Evolutionary conservation across 352 stramenopile species (phyloP), one percentile per base, ranked within the genome.

Genomic region (Phytophthora citrophthora): DNA sequence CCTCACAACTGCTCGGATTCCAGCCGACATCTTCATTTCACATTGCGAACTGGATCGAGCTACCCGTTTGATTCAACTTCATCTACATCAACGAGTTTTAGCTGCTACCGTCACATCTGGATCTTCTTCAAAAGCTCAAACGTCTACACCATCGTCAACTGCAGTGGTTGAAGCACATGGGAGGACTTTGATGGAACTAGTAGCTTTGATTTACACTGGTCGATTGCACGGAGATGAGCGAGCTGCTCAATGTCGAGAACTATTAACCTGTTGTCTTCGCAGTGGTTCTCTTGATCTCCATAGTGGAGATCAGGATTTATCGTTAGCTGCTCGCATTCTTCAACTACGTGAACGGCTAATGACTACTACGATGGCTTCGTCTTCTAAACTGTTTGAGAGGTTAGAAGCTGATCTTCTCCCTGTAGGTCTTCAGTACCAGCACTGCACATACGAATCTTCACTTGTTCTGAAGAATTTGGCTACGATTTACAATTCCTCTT

Each of bases 11-110:
- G 26, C 23, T 51, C n/a, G 41, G 20, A 12, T 72, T 34, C 64
- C 74, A 31, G 18, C 49, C 1, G 78, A 90, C 43, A 20, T 86
- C 16, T 55, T 84, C 15, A 52, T 71, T 2, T 90, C 78, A 5
- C 67, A 86, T 13, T 68, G 62, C 26, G 81, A 90, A 46, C 31
- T 81, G 13, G 70, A 77, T 29, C 68, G 65, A 26, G 46, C 58
- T 18, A 57, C 64, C 10, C 41, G 66, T 2, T 51, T 78, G 53
- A 45, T 78, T 51, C 67, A 79, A 40, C 32, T 82, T 12, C 64
- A 82, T 47, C 13, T 54, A 7, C 48, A 67, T 12, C 70, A 77
- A 49, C 62, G 61, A 27, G 39, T 63, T 3, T 60, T 80, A 11
- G 57, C 70, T 20, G 27, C 70, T 8, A 78, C 54, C 2, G 61